Evolutionary conservation across 1,139 yeast species (phyloP).

Genomic region (Debaryomycetaceae sp.): DNA sequence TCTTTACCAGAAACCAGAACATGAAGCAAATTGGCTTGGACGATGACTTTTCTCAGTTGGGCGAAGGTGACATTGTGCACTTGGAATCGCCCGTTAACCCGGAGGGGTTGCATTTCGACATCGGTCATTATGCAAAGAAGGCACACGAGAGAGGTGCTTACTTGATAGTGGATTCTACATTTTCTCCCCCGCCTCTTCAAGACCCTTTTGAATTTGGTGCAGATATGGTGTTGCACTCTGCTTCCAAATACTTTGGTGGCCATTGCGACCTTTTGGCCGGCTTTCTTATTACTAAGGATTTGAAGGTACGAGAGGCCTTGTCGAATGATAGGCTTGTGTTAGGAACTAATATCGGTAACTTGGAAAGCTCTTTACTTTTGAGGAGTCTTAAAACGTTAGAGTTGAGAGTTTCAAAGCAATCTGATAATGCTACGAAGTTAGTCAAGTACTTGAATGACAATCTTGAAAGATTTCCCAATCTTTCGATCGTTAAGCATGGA

Average conservation of each 20-base stretch:
- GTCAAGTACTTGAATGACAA: constrained; percentile 58
- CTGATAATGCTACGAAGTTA: constrained; percentile 57
- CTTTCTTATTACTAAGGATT: constrained; percentile 59
- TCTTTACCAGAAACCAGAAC: constrained; percentile 60
- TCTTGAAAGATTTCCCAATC: constrained; percentile 41
- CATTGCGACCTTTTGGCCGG: constrained; percentile 93
- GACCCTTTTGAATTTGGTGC: constrained; percentile 79
- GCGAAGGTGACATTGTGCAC: constrained; percentile 74
- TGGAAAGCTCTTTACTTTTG: constrained; percentile 70
- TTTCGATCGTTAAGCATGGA: constrained; percentile 61
- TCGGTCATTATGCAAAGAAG: constrained; percentile 55
- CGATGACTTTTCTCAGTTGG: constrained; percentile 47
- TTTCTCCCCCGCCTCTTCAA: constrained; percentile 91
- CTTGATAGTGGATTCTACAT: constrained; percentile 76
- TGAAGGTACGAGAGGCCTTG: constrained; percentile 41
- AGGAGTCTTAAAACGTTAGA: constrained; percentile 81
- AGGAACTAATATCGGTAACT: constrained; percentile 76
- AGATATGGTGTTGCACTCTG: constrained; percentile 84
- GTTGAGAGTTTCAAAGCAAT: constrained; percentile 64
- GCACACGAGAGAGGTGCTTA: constrained; percentile 73
- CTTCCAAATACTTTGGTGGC: constrained; percentile 89
- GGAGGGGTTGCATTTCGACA: constrained; percentile 65
- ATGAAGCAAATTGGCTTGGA: constrained; percentile 50
- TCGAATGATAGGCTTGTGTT: constrained; percentile 59
- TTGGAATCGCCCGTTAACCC: constrained; percentile 91